phyloP scores from a whole-genome alignment of 1,139 yeast species.

The Yamadazyma dendronema region DNA sequence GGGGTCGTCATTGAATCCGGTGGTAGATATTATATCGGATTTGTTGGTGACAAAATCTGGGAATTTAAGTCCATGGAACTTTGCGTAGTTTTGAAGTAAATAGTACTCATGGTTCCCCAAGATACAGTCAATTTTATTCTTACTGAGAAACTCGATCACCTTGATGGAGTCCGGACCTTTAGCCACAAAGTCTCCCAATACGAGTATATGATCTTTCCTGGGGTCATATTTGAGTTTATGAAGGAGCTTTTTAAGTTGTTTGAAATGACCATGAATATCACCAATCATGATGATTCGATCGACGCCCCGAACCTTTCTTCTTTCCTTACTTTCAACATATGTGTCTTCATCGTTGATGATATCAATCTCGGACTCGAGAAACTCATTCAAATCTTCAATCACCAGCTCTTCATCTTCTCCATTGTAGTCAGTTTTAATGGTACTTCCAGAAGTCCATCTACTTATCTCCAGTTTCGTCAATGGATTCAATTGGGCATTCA shows the following conservation, averaged over 20 bases:
- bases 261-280: constrained; percentile 81
- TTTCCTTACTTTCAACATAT: too few species aligned
- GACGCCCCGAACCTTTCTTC: constrained; percentile 14
- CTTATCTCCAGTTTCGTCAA: constrained; percentile 7
- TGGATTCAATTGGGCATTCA: constrained; percentile 27
- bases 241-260: constrained; percentile 52
- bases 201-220: constrained; percentile 55
- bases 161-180: constrained; percentile 78
- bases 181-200: constrained; percentile 82
- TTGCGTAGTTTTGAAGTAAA: constrained; percentile 58
- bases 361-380: too few species aligned
- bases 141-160: constrained; percentile 65
- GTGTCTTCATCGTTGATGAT: too few species aligned
- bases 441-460: not conserved
- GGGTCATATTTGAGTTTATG: constrained; percentile 42
- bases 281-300: constrained; percentile 70
- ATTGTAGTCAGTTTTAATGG: constrained; percentile 3
- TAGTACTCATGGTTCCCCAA: constrained; percentile 88
- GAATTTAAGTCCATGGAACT: constrained; percentile 48
- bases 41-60: constrained; percentile 22
- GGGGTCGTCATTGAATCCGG: constrained; percentile 47
- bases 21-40: not conserved
- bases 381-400: too few species aligned
- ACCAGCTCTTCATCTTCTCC: constrained; percentile 1
- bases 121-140: constrained; percentile 65